A percentile compares a stretch with the other conserved stretches of the same genome.
Evolutionary conservation across 2,329 filamentous ascomycete species (phyloP).

Genomic region (Stachybotrys chartarum): DNA sequence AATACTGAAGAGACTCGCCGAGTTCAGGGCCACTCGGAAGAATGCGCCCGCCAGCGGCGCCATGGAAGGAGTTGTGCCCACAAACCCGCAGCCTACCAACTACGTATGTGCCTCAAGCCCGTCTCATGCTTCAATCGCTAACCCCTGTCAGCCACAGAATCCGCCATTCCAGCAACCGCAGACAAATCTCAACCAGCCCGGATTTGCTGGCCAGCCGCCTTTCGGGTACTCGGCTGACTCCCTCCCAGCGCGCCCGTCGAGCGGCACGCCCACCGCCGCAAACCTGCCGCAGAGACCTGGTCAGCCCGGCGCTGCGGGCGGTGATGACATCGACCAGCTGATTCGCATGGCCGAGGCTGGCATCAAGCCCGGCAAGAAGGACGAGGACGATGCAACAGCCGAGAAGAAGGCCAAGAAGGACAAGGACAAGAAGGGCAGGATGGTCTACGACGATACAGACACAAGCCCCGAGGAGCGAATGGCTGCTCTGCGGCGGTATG

Average conservation of each 20-base stretch:
- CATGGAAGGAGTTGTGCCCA: conserved; percentile 18
- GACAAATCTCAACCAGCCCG: conserved; percentile 12
- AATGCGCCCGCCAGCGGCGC: conserved; percentile 46
- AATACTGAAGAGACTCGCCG: conserved; percentile 71
- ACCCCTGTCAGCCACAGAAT: conserved; percentile 18
- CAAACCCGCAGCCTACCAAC: conserved; percentile 40
- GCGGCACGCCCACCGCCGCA: conserved; percentile 25
- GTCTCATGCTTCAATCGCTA: conserved; percentile 7
- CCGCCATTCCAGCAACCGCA: conserved; percentile 16
- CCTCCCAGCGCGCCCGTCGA: conserved; percentile 39
- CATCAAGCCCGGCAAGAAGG: conserved; percentile 38
- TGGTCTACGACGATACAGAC: conserved; percentile 77
- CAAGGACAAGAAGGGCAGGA: conserved; percentile 59
- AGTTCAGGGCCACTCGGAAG: conserved; percentile 63
- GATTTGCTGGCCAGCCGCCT: conserved; percentile 14
- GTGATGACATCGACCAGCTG: conserved; percentile 58
- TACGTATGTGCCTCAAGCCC: conserved; percentile 37
- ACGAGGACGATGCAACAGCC: conserved; percentile 27
- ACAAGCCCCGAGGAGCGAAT: conserved; percentile 86
- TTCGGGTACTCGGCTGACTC: conserved; percentile 31
- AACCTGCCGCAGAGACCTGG: conserved; percentile 38
- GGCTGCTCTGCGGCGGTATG: conserved; percentile 70
- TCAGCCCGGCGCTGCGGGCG: conserved; percentile 18
- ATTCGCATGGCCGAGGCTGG: conserved; percentile 59
- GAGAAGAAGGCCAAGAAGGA: conserved; percentile 64